Conservation (phyloP, 768 basidiomycete species). For the Collybia sp. region DNA sequence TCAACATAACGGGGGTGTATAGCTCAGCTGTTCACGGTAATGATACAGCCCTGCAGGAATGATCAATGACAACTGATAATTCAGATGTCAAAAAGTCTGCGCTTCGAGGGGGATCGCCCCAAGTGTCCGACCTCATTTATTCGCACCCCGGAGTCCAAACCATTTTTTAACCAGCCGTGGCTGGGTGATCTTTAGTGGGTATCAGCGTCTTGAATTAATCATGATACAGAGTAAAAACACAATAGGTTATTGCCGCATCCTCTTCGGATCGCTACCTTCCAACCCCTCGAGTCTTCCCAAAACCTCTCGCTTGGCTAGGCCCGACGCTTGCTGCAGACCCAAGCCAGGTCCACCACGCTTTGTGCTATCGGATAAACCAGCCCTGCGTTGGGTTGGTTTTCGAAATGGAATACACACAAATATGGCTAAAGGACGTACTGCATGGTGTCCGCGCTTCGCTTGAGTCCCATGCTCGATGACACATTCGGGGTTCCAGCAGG, state of each 20-base stretch:
- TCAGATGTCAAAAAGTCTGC: too few relatives aligned
- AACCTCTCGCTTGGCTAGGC: constrained; percentile 20
- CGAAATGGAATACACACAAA: background rate
- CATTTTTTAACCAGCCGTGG: too few relatives aligned
- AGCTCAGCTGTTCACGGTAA: too few relatives aligned
- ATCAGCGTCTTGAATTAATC: too few relatives aligned
- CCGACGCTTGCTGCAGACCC: constrained; percentile 31
- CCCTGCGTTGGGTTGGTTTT: constrained; percentile 9
- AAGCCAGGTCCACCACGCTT: constrained; percentile 26
- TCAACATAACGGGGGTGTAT: too few relatives aligned
- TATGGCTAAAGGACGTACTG: constrained; percentile 12
- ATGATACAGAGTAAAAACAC: background rate
- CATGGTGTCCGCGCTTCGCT: constrained; percentile 28
- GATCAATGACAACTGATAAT: too few relatives aligned
- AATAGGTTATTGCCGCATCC: constrained; percentile 16
- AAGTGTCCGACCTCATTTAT: too few relatives aligned
- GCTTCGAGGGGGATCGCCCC: too few relatives aligned
- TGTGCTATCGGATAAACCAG: constrained; percentile 13
- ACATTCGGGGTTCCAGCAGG: background rate
- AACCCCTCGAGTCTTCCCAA: constrained; percentile 31
- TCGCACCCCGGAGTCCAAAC: too few relatives aligned
- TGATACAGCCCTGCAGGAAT: too few relatives aligned
- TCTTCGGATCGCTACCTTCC: constrained; percentile 40
- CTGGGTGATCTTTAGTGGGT: too few relatives aligned
- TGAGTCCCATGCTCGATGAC: constrained; percentile 16